Evolutionary conservation across 2,329 filamentous ascomycete species (phyloP).

Genomic region (Parastagonospora avenae): DNA sequence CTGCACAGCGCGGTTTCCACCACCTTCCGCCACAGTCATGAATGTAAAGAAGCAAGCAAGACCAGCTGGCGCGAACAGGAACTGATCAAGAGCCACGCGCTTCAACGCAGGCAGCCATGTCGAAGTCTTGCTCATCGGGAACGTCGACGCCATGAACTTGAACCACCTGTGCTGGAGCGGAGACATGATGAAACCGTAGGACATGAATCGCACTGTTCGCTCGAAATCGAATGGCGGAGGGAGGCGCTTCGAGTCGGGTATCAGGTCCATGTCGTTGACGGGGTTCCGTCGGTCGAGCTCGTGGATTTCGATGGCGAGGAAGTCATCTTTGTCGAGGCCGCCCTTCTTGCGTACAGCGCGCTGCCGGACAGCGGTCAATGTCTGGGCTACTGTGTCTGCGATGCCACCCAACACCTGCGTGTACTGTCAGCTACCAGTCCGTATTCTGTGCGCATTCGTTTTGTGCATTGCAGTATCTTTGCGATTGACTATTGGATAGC

Average conservation of each 20-base stretch:
- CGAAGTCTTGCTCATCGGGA: conserved; percentile 77
- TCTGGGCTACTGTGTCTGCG: conserved; percentile 94
- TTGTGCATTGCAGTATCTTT: background rate
- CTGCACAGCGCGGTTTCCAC: conserved; percentile 76
- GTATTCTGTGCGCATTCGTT: background rate
- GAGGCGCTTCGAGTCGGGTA: conserved; percentile 64
- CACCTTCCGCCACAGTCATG: conserved; percentile 95
- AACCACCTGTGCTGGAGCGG: conserved; percentile 97
- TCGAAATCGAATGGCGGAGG: conserved; percentile 95
- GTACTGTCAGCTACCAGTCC: conserved; percentile 9
- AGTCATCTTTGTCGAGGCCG: conserved; percentile 67
- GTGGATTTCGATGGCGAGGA: conserved; percentile 83
- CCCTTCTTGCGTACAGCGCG: conserved; percentile 71
- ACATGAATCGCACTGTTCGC: conserved; percentile 91
- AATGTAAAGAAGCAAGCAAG: conserved; percentile 89
- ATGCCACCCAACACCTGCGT: conserved; percentile 77
- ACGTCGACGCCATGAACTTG: conserved; percentile 76
- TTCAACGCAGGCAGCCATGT: conserved; percentile 80
- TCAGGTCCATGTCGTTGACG: conserved; percentile 66
- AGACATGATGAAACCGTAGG: conserved; percentile 95
- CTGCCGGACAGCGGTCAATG: conserved; percentile 81
- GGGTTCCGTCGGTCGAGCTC: conserved; percentile 84
- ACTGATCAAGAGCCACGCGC: conserved; percentile 88
- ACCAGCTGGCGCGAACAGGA: conserved; percentile 89
- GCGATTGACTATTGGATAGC: background rate